These are phyloP conservation scores for Hirschioporus abietinus DNA, from an alignment of 768 basidiomycete species.

Conservation along the genomic window DNA sequence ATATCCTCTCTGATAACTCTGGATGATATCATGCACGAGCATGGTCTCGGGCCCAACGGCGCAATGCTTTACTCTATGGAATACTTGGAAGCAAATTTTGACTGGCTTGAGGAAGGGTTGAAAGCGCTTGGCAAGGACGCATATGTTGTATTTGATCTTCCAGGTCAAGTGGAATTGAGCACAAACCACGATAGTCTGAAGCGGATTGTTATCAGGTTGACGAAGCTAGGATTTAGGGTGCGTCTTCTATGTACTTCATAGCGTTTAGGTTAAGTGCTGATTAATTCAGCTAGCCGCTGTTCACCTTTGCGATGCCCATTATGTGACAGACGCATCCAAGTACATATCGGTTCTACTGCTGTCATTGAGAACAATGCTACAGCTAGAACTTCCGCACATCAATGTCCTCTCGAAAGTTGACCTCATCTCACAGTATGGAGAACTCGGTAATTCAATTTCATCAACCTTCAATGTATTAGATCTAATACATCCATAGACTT, in stretches of 20 bases:
- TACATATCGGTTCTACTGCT: conserved; percentile 90
- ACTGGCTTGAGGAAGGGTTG: conserved; percentile 74
- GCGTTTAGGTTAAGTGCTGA: not conserved
- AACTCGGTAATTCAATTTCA: conserved; percentile 58
- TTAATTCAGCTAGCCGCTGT: conserved; percentile 76
- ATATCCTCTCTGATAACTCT: conserved; percentile 84
- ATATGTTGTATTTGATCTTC: conserved; percentile 92
- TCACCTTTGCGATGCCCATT: conserved; percentile 94
- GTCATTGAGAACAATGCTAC: conserved; percentile 95
- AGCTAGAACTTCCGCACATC: conserved; percentile 95
- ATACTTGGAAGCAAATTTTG: conserved; percentile 91
- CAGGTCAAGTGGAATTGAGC: conserved; percentile 95
- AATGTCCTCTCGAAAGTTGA: conserved; percentile 97
- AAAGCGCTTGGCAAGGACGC: conserved; percentile 62
- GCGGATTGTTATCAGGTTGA: conserved; percentile 64
- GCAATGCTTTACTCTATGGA: conserved; percentile 96
- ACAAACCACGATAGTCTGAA: conserved; percentile 93
- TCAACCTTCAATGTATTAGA: not conserved
- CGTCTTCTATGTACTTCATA: conserved; percentile 27
- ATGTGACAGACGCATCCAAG: conserved; percentile 93
- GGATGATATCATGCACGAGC: conserved; percentile 78
- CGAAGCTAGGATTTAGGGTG: conserved; percentile 81
- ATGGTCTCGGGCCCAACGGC: conserved; percentile 90
- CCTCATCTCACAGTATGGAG: conserved; percentile 83
- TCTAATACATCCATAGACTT: conserved; percentile 55